phyloP scores from a whole-genome alignment of 805 yeast species.

The Candida endomychidarum region DNA sequence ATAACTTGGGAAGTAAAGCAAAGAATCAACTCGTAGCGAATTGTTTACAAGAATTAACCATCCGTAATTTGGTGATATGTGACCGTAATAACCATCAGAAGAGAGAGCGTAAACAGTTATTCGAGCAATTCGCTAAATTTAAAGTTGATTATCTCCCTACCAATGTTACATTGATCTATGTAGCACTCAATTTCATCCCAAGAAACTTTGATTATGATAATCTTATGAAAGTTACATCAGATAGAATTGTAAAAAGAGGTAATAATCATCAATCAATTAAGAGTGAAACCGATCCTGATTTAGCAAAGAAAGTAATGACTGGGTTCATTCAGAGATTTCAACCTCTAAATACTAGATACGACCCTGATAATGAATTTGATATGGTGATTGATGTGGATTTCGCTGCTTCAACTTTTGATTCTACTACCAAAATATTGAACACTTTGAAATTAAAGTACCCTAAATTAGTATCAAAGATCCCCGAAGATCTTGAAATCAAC shows the following conservation, averaged over 20 bases:
- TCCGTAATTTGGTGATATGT: constrained; percentile 55
- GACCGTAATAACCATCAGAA: constrained; percentile 82
- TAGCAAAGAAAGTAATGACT: constrained; percentile 62
- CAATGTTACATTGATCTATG: constrained; percentile 45
- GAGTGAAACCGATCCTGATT: constrained; percentile 45
- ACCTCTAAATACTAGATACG: constrained; percentile 42
- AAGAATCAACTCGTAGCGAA: constrained; percentile 49
- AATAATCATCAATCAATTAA: constrained; percentile 87
- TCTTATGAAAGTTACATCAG: constrained; percentile 53
- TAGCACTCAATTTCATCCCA: constrained; percentile 66
- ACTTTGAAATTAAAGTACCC: constrained; percentile 37
- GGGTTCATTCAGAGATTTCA: constrained; percentile 75
- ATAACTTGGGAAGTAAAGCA: constrained; percentile 55
- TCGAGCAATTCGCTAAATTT: constrained; percentile 48
- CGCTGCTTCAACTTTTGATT: constrained; percentile 35
- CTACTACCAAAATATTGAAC: constrained; percentile 38
- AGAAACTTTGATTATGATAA: constrained; percentile 23
- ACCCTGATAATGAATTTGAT: constrained; percentile 72
- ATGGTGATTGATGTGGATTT: constrained; percentile 58
- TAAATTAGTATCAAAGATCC: constrained; percentile 30
- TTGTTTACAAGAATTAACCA: constrained; percentile 34
- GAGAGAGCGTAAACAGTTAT: constrained; percentile 67
- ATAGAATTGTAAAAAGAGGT: constrained; percentile 68
- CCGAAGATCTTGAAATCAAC: constrained; percentile 24
- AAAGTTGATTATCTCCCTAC: constrained; percentile 44